Evolutionary conservation across 2,329 filamentous ascomycete genomes (phyloP).

Genomic region (Phyllosticta ampelicida): DNA sequence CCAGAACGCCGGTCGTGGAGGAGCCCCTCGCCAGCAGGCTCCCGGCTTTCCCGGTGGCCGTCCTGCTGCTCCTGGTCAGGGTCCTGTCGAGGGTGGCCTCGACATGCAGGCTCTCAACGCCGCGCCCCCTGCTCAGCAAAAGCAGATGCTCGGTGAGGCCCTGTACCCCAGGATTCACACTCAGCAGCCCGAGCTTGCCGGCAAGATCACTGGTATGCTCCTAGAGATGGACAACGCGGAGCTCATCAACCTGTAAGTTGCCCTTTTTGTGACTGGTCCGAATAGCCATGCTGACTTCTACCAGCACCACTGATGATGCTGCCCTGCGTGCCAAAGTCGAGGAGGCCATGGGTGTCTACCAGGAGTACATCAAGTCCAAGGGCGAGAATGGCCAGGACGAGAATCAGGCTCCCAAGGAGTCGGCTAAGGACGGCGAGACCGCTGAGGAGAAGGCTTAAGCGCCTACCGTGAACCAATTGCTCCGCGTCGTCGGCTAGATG

Average conservation of each 20-base stretch:
- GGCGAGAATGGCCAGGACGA: constrained; percentile 28
- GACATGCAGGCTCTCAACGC: constrained; percentile 42
- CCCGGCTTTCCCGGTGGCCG: constrained; percentile 23
- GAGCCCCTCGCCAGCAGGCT: constrained; percentile 22
- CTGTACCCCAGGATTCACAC: constrained; percentile 97
- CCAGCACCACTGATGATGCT: constrained; percentile 75
- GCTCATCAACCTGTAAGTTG: constrained; percentile 85
- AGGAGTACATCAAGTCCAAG: constrained; percentile 95
- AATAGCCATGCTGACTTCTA: constrained; percentile 19
- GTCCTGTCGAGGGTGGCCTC: constrained; percentile 28
- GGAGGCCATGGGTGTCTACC: constrained; percentile 92
- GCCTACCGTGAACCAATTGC: neutral
- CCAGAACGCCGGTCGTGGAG: constrained; percentile 25
- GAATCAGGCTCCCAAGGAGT: constrained; percentile 26
- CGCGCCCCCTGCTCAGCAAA: constrained; percentile 66
- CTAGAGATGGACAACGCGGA: constrained; percentile 98
- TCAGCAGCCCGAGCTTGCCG: constrained; percentile 88
- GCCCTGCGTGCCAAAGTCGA: constrained; percentile 93
- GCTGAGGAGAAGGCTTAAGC: constrained; percentile 33
- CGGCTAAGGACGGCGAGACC: constrained; percentile 34
- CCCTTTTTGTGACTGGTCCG: neutral
- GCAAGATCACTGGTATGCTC: constrained; percentile 99
- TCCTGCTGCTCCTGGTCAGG: constrained; percentile 11
- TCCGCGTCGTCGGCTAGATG: neutral
- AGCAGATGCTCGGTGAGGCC: constrained; percentile 95